Percentiles rank a stretch among this genome's conserved stretches.
Conservation (phyloP, 73 alveolate genomes). For the Paramecium octaurelia region DNA sequence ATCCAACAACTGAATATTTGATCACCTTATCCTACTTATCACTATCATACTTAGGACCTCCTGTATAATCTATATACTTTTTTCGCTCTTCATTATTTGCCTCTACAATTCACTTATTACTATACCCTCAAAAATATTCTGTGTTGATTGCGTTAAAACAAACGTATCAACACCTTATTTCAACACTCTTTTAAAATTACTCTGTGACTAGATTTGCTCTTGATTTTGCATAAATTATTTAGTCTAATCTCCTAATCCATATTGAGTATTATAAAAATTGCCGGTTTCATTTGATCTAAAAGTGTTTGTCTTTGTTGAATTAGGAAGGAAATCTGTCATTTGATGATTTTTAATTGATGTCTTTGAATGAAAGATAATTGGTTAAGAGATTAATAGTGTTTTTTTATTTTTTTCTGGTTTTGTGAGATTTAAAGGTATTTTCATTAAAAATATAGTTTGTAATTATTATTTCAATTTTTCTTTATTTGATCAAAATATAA, state of each 20-base stretch:
- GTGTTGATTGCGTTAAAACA: neutral
- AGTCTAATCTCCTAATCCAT: neutral
- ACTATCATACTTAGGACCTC: slow-evolving; percentile 3
- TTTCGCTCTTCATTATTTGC: slow-evolving; percentile 1
- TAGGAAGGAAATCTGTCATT: neutral
- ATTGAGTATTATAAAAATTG: neutral
- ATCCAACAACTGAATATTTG: slow-evolving; percentile 11
- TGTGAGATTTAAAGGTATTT: neutral
- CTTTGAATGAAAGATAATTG: neutral
- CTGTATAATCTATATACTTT: slow-evolving; percentile 1
- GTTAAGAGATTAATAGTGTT: neutral
- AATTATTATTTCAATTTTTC: too few relatives aligned
- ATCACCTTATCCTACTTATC: neutral
- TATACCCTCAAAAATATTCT: slow-evolving; percentile 20
- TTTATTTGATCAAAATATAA: too few relatives aligned
- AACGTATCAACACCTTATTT: neutral
- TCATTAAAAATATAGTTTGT: neutral
- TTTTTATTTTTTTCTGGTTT: neutral
- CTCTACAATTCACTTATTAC: neutral
- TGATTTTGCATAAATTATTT: neutral
- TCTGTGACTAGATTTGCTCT: neutral
- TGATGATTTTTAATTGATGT: neutral
- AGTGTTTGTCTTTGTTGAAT: neutral
- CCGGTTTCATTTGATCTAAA: neutral
- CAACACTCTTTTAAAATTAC: neutral